These are phyloP conservation scores for Lodderomyces margitis DNA, from an alignment of 1,139 yeast species.

Conservation along the genomic window DNA sequence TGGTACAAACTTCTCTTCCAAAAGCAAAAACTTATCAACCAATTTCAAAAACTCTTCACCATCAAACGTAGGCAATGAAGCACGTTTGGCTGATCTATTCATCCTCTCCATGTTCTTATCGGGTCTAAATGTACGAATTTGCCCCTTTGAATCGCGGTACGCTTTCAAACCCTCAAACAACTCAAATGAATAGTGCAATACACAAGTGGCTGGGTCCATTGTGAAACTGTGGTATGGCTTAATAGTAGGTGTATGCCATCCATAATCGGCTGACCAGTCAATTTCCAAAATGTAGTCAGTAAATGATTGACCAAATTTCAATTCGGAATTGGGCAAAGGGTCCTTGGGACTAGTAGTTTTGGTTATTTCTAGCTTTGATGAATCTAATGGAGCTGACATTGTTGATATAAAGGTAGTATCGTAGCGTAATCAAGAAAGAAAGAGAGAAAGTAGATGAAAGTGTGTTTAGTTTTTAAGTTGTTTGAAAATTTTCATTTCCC, in stretches of 20 bases:
- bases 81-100: slow-evolving; percentile 84
- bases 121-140: slow-evolving; percentile 83
- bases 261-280: slow-evolving; percentile 74
- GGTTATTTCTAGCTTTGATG: slow-evolving; percentile 62
- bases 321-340: slow-evolving; percentile 67
- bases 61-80: slow-evolving; percentile 84
- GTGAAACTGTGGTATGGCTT: slow-evolving; percentile 75
- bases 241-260: slow-evolving; percentile 87
- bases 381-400: slow-evolving; percentile 46
- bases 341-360: slow-evolving; percentile 60
- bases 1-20: slow-evolving; percentile 81
- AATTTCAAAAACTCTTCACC: slow-evolving; percentile 70
- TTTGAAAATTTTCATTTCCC: background rate
- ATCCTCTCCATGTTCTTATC: slow-evolving; percentile 89
- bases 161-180: slow-evolving; percentile 97
- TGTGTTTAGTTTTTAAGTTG: too few relatives aligned
- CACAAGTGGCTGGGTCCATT: slow-evolving; percentile 85
- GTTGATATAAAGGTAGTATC: too few relatives aligned
- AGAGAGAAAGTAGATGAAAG: too few relatives aligned
- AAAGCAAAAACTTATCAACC: slow-evolving; percentile 67
- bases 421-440: too few relatives aligned
- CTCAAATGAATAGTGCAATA: slow-evolving; percentile 93
- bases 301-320: slow-evolving; percentile 84
- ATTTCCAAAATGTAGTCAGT: slow-evolving; percentile 88
- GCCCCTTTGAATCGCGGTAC: slow-evolving; percentile 65